Evolutionary conservation across 257 asterid genomes (phyloP), one percentile per base, ranked within the genome.

Genomic region (Echites panduratus): DNA sequence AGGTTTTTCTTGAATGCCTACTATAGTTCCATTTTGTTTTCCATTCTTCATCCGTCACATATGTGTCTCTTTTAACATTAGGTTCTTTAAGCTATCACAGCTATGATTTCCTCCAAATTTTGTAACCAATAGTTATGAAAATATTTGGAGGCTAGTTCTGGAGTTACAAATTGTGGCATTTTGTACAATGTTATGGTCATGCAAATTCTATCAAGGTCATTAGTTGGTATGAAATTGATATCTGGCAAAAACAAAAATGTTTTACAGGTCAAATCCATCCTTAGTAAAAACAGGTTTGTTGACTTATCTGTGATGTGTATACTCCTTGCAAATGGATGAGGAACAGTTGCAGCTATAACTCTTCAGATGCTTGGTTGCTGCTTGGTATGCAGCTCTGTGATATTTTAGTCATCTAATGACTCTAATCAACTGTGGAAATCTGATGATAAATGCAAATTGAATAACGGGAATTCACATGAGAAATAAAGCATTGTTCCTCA

Each of bases 1-100:
- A 87, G 71, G 94, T 79, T 71, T 73, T 72, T 78, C 76, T 80
- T 70, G 44, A 71, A 17, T 80, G 72, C 11, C 57, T 65, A 53
- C 43, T 35, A 29, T 52, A 53, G 41, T 41, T 43, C 54, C 40
- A 61, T 49, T 40, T 62, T 38, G 14, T 45, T 41, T 10, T 43
- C 40, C 22, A 54, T 47, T 22, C 0, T 71, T 71, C 27, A 13
- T 70, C 35, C n/a, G 17, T 54, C 26, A 24, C 35, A 17, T 24
- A 12, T 71, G 29, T 17, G 64, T 56, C 63, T 53, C 67, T 56
- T 14, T 53, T 32, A 56, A 57, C 20, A 56, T 3, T 41, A 13
- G 13, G 50, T 35, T 22, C 50, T 54, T 70, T 13, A 11, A 24
- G 22, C 29, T 40, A 40, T 54, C 14, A 54, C 22, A 54, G 53